Conservation (phyloP, 176 grass and related monocot genomes). For the Carex parvula region DNA sequence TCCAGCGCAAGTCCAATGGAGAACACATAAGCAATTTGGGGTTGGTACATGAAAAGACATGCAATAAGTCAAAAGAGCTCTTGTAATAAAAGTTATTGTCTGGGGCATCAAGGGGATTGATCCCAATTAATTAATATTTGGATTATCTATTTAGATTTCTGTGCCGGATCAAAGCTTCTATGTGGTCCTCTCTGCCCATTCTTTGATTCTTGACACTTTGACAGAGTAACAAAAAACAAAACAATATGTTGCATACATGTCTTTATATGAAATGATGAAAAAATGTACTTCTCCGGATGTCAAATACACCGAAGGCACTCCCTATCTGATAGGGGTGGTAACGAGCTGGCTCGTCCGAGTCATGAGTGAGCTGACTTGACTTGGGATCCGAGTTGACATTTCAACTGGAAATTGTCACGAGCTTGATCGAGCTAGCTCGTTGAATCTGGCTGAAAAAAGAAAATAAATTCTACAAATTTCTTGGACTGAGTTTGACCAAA, state of each 20-base stretch:
- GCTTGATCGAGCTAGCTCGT: too few species aligned
- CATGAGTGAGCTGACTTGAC: too few species aligned
- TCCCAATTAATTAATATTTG: neutral
- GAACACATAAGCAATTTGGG: constrained; percentile 23
- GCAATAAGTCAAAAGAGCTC: constrained; percentile 26
- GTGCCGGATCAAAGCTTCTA: neutral
- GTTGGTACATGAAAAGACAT: constrained; percentile 27
- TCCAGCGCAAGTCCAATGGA: constrained; percentile 13
- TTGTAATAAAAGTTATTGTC: constrained; percentile 9
- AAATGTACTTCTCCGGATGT: too few species aligned
- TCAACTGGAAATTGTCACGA: too few species aligned
- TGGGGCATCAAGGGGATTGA: neutral
- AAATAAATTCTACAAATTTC: too few species aligned
- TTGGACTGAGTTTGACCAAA: too few species aligned
- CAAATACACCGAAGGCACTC: too few species aligned
- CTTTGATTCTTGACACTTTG: neutral
- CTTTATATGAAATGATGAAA: too few species aligned
- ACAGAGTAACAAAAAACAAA: neutral
- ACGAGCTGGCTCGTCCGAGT: too few species aligned
- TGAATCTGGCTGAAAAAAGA: too few species aligned
- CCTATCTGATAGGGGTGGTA: too few species aligned
- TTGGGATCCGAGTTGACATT: too few species aligned
- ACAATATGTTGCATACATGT: neutral
- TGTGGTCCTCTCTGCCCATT: neutral
- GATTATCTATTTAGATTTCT: neutral